Percentiles rank a stretch among this genome's conserved stretches.
These are phyloP conservation scores for Suillus bovinus DNA, from an alignment of 768 basidiomycete species.

Conservation along the genomic window DNA sequence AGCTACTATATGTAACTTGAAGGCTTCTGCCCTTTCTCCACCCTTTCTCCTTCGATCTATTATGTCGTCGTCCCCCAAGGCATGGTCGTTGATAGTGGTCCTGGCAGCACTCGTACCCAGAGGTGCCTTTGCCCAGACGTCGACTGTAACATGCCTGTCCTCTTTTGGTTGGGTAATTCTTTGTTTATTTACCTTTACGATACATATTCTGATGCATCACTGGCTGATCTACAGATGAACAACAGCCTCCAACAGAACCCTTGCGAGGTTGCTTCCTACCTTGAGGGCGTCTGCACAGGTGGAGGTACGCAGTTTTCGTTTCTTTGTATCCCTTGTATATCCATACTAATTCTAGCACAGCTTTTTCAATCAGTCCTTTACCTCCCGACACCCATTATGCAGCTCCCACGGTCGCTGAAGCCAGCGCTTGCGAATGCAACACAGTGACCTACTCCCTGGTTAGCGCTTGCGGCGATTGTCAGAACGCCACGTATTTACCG, in stretches of 20 bases:
- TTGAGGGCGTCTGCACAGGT: constrained; percentile 42
- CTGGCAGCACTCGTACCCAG: constrained; percentile 21
- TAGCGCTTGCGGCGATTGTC: constrained; percentile 60
- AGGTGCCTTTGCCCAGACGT: constrained; percentile 22
- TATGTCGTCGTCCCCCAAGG: constrained; percentile 9
- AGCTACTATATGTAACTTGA: background rate
- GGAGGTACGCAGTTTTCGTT: constrained; percentile 37
- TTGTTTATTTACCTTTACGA: background rate
- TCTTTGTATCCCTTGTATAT: constrained; percentile 10
- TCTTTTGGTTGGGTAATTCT: constrained; percentile 29
- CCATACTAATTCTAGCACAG: constrained; percentile 26
- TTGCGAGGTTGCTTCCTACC: constrained; percentile 44
- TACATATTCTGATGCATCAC: constrained; percentile 3
- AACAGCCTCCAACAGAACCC: constrained; percentile 51
- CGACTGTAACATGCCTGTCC: constrained; percentile 23
- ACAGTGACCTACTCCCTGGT: constrained; percentile 56
- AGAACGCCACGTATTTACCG: constrained; percentile 42
- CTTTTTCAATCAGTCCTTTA: constrained; percentile 39
- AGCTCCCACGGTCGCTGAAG: constrained; percentile 32
- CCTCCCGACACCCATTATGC: constrained; percentile 32
- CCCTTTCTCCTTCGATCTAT: constrained; percentile 11
- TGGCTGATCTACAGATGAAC: constrained; percentile 22
- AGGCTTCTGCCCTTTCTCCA: background rate
- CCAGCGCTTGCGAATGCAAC: constrained; percentile 50
- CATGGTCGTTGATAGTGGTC: constrained; percentile 21